Evolutionary conservation across 108 stramenopile genomes (phyloP).

Genomic region (Cyclotella kingstonii): DNA sequence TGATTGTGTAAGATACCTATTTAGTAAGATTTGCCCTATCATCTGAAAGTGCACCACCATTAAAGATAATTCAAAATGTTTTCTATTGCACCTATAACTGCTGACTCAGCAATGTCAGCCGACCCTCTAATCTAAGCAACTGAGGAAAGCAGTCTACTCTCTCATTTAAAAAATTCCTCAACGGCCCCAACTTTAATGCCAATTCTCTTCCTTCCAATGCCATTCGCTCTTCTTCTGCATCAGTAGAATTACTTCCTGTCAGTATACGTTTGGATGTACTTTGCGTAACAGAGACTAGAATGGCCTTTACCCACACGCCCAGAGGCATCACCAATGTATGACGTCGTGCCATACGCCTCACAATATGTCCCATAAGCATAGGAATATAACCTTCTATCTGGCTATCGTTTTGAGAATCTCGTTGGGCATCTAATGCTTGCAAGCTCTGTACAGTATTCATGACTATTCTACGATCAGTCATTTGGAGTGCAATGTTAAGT

Average conservation of each 20-base stretch:
- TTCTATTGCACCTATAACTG: no score
- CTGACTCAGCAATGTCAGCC: conserved; percentile 40
- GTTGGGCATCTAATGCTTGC: conserved; percentile 33
- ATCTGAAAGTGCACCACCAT: no score
- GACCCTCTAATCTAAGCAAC: conserved; percentile 41
- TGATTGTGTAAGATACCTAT: no score
- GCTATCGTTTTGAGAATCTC: not conserved
- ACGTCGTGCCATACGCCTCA: conserved; percentile 40
- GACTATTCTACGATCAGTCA: conserved; percentile 32
- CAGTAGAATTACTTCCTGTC: not conserved
- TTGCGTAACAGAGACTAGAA: conserved; percentile 35
- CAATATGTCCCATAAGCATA: conserved; percentile 46
- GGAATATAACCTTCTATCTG: conserved; percentile 17
- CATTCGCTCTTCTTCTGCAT: conserved; percentile 16
- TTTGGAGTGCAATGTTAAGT: conserved; percentile 42
- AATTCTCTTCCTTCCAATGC: conserved; percentile 35
- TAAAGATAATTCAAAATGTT: no score
- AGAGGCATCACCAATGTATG: conserved; percentile 35
- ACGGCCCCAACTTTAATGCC: conserved; percentile 37
- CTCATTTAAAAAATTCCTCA: conserved; percentile 47
- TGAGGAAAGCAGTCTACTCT: conserved; percentile 48
- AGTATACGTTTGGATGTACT: conserved; percentile 13
- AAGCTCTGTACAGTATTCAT: conserved; percentile 29
- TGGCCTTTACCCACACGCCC: conserved; percentile 42
- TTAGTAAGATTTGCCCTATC: no score